phyloP scores from a whole-genome alignment of 1,284 basidiomycete species.

The Trichosporon asahii region DNA sequence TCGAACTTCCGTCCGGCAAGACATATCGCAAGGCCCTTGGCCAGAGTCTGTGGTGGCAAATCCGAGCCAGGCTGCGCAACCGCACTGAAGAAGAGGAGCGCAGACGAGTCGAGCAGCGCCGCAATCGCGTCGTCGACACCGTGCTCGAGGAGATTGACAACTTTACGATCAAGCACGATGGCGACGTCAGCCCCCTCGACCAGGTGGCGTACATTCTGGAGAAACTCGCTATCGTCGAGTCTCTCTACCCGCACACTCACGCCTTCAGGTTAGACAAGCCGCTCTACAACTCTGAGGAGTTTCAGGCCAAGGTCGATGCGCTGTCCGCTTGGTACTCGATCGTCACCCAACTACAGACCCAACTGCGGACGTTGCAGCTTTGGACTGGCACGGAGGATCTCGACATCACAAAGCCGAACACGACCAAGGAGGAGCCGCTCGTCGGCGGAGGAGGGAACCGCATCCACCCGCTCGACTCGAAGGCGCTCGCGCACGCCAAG shows the following conservation, averaged over 20 bases:
- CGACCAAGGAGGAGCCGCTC: constrained; percentile 57
- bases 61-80: constrained; percentile 80
- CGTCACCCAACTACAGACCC: constrained; percentile 69
- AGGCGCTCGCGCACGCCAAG: constrained; percentile 34
- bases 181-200: constrained; percentile 58
- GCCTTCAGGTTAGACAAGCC: constrained; percentile 77
- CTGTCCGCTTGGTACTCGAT: constrained; percentile 86
- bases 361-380: constrained; percentile 71
- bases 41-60: constrained; percentile 78
- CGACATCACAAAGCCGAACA: constrained; percentile 74
- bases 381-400: constrained; percentile 92
- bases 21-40: constrained; percentile 64
- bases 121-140: constrained; percentile 72
- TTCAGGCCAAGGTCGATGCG: constrained; percentile 75
- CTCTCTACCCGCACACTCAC: constrained; percentile 79
- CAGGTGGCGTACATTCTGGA: constrained; percentile 71
- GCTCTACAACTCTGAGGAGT: constrained; percentile 62
- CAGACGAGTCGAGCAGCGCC: constrained; percentile 73
- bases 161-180: constrained; percentile 57
- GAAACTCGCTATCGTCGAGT: constrained; percentile 76
- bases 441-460: constrained; percentile 35
- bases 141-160: constrained; percentile 77
- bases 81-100: constrained; percentile 78
- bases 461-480: constrained; percentile 45
- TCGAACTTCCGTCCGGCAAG: constrained; percentile 64